phyloP scores from a whole-genome alignment of 805 yeast genomes.

The Metschnikowia sp. region DNA sequence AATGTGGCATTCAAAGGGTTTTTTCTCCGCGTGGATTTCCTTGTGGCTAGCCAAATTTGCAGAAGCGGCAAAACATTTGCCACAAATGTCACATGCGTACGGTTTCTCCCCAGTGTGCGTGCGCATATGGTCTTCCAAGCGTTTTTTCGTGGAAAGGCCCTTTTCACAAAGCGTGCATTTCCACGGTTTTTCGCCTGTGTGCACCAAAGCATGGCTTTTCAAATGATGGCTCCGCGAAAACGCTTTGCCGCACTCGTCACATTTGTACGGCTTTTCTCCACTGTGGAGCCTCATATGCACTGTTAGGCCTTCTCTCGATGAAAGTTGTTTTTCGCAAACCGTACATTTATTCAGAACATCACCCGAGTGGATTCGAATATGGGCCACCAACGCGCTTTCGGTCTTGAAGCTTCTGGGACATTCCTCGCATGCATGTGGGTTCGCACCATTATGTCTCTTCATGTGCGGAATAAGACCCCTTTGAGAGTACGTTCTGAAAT shows the following conservation, averaged over 20 bases:
- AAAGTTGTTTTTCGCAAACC: neutral
- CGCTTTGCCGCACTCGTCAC: neutral
- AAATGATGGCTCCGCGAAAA: neutral
- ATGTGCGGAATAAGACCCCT: neutral
- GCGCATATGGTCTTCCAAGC: neutral
- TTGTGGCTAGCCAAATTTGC: neutral
- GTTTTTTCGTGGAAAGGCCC: neutral
- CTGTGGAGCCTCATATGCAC: neutral
- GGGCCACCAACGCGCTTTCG: no score
- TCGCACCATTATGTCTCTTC: neutral
- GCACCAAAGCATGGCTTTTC: neutral
- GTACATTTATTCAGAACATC: neutral
- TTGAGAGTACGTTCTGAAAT: neutral
- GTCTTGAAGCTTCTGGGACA: no score
- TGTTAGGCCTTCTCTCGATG: neutral
- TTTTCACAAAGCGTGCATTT: neutral
- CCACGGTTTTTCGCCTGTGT: neutral
- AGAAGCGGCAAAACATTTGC: neutral
- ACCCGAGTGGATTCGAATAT: no score
- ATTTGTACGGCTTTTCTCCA: neutral
- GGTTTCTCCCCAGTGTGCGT: neutral
- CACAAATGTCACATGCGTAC: neutral
- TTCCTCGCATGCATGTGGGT: neutral
- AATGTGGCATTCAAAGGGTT: neutral
- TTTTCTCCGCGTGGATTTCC: neutral